Base-by-base conservation (phyloP, 495 filamentous ascomycete genomes). In the Thermothielavioides terrestris region DNA sequence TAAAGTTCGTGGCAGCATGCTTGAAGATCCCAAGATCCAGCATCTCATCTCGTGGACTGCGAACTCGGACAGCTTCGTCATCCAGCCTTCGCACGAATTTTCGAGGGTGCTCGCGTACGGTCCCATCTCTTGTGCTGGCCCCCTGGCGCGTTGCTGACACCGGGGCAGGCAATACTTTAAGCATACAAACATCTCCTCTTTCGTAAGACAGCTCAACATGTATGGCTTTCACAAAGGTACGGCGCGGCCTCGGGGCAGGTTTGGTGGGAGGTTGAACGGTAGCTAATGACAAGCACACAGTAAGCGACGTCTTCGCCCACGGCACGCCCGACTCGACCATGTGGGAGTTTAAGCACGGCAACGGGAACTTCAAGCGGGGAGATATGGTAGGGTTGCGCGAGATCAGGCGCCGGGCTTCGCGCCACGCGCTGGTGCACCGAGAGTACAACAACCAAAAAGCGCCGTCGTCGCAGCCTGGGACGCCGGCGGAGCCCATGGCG, bases 191-290 rank as follows among this genome's bases (percentile, higher is more conserved):
- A 94, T 97, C 46, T 96, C 92, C 4, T 98, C 92, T 9, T 98
- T 98, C 63, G 92, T 98, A 30, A 81, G 92, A 41, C 92, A 98
- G 68, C 73, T 98, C 46, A 98, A 98, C 64, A 98, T 98, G 92
- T 98, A 98, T 59, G 92, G 92, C 2, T 98, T 98, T 72, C 92
- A 98, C 68, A 98, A 98, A 89, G 92, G 92, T 92, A 74, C 42
- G 75, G 52, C 44, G 31, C 35, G 42, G 31, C 21, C 35, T 42
- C 27, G 37, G 23, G 9, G 18, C 15, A 23, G 39, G 12, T 23
- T 18, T 28, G 35, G 17, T 3, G 12, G 23, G 1, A 17, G 6
- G 26, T 14, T 12, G 28, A 31, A 34, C 23, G 20, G 30, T 2
- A 21, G 49, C 63, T 66, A 46, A 57, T 47, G n/a, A 11, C 10